phyloP scores from a whole-genome alignment of 176 grass and related monocot genomes.

The Lolium multiflorum region DNA sequence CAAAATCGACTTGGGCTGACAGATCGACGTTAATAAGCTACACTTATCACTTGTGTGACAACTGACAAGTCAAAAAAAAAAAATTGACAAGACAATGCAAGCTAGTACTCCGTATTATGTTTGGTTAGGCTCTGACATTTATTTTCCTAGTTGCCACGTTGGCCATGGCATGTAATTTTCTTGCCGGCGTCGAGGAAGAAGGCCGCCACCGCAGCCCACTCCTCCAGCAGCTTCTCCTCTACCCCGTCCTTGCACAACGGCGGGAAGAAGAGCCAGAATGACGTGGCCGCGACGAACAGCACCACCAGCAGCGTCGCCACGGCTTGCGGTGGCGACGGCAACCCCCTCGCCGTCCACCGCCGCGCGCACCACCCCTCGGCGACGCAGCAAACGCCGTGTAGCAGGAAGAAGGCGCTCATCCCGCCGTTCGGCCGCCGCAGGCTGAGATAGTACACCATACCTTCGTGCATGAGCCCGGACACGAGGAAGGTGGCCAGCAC shows the following conservation, averaged over 20 bases:
- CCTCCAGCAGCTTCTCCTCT: conserved; percentile 15
- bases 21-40: no score
- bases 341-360: conserved; percentile 1
- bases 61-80: no score
- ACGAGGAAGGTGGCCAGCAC: conserved; percentile 50
- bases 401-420: conserved; percentile 50
- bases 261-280: conserved; percentile 52
- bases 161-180: not conserved
- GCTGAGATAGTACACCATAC: conserved; percentile 48
- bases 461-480: conserved; percentile 73
- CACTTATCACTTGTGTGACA: no score
- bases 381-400: conserved; percentile 50
- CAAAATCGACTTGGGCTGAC: no score
- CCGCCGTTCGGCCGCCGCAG: conserved; percentile 29
- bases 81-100: no score
- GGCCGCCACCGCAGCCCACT: not conserved
- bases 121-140: no score
- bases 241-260: conserved; percentile 25
- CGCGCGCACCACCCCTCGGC: conserved; percentile 35
- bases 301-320: conserved; percentile 26
- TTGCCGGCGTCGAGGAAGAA: not conserved
- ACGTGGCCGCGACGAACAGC: conserved; percentile 39
- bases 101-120: no score
- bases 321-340: conserved; percentile 30
- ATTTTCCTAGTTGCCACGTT: not conserved